A percentile compares a stretch with the other conserved stretches of the same genome.
These are phyloP conservation scores for Umbelopsis vinacea DNA, from an alignment of 192 early-diverging fungal genomes.

Conservation along the genomic window DNA sequence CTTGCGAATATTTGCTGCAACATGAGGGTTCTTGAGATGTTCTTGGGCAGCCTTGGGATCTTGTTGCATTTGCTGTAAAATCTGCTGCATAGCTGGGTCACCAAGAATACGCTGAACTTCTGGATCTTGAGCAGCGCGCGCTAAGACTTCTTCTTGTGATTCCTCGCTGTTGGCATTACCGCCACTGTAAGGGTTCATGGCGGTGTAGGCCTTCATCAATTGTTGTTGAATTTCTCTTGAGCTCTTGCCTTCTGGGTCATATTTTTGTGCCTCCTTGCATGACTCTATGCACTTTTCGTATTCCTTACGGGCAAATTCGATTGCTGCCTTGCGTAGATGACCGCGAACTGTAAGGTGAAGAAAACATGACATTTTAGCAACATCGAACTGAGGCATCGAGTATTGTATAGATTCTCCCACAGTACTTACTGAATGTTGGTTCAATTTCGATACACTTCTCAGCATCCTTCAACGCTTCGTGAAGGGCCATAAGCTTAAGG, in stretches of 20 bases:
- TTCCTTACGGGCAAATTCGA: slow-evolving; percentile 88
- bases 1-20: slow-evolving; percentile 94
- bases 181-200: slow-evolving; percentile 62
- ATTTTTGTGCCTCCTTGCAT: slow-evolving; percentile 73
- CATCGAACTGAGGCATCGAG: neutral
- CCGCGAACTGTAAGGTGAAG: slow-evolving; percentile 67
- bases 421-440: slow-evolving; percentile 67
- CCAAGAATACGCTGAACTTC: slow-evolving; percentile 84
- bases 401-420: neutral
- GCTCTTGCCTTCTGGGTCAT: slow-evolving; percentile 86
- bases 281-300: slow-evolving; percentile 84
- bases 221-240: slow-evolving; percentile 83
- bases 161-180: slow-evolving; percentile 54
- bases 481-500: slow-evolving; percentile 90
- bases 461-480: slow-evolving; percentile 96
- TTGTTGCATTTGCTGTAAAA: slow-evolving; percentile 96
- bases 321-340: slow-evolving; percentile 94
- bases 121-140: slow-evolving; percentile 89
- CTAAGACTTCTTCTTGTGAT: slow-evolving; percentile 77
- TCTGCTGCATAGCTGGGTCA: slow-evolving; percentile 96
- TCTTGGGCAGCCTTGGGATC: slow-evolving; percentile 92
- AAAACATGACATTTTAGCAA: neutral
- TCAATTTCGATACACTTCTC: slow-evolving; percentile 87
- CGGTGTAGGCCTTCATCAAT: slow-evolving; percentile 79
- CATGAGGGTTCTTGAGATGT: slow-evolving; percentile 94